These are phyloP conservation scores for Graphium sp. DNA, from an alignment of 2,329 filamentous ascomycete genomes.

Conservation along the genomic window DNA sequence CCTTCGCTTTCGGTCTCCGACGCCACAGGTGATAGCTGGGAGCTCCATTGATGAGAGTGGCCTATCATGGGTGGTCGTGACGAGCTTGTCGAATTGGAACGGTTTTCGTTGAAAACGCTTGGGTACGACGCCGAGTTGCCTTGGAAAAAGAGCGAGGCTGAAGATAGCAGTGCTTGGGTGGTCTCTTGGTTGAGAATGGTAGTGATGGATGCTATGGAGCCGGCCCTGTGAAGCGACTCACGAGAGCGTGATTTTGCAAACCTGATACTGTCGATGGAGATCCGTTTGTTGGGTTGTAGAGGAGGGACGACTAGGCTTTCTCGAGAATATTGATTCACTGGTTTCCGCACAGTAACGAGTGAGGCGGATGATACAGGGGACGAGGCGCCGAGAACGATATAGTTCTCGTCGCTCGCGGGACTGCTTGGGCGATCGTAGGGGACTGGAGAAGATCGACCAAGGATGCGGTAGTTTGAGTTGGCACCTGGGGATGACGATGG, in stretches of 20 bases:
- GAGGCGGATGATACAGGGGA: slow-evolving; percentile 22
- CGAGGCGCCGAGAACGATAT: slow-evolving; percentile 29
- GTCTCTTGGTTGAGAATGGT: slow-evolving; percentile 34
- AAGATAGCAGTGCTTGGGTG: slow-evolving; percentile 18
- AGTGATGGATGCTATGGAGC: slow-evolving; percentile 38
- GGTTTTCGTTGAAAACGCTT: slow-evolving; percentile 5
- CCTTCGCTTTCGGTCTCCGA: slow-evolving; percentile 42
- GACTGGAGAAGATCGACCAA: slow-evolving; percentile 23
- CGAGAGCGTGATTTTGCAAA: slow-evolving; percentile 32
- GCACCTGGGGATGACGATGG: slow-evolving; percentile 18
- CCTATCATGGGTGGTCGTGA: slow-evolving; percentile 21
- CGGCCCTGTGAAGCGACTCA: slow-evolving; percentile 30
- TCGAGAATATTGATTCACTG: slow-evolving; percentile 32
- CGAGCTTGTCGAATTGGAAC: not conserved
- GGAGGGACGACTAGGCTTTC: slow-evolving; percentile 44
- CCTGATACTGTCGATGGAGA: slow-evolving; percentile 28
- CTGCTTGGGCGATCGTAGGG: slow-evolving; percentile 17
- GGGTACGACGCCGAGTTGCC: slow-evolving; percentile 13
- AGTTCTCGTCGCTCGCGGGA: slow-evolving; percentile 29
- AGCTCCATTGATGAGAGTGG: slow-evolving; percentile 43
- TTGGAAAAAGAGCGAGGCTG: slow-evolving; percentile 20
- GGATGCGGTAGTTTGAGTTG: slow-evolving; percentile 29
- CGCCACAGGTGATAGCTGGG: slow-evolving; percentile 45
- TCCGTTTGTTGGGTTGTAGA: slow-evolving; percentile 27
- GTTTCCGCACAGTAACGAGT: slow-evolving; percentile 14